Conservation (phyloP, 768 basidiomycete species). For the Leccinum obscurum region DNA sequence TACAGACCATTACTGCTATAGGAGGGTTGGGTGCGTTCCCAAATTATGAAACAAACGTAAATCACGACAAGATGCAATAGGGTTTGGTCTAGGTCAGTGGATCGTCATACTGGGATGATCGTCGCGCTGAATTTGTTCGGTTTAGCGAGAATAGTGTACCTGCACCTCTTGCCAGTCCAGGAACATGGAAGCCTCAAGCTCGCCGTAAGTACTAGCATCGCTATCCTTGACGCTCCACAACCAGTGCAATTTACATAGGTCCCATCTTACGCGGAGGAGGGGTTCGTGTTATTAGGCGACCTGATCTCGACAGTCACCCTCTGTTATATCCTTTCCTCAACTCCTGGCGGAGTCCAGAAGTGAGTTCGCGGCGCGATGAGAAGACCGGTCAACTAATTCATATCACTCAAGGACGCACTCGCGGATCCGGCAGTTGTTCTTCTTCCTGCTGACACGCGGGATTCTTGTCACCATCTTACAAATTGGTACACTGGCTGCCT, state of each 20-base stretch:
- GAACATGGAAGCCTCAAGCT: not conserved
- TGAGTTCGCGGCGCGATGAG: not conserved
- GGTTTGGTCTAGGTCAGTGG: conserved; percentile 8
- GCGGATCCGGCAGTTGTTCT: conserved; percentile 10
- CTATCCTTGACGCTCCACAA: too few species aligned
- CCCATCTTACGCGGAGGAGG: too few species aligned
- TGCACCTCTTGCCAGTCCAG: not conserved
- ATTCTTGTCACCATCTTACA: conserved; percentile 17
- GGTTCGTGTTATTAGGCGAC: conserved; percentile 8
- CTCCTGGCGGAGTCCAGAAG: conserved; percentile 7
- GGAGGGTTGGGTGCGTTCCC: conserved; percentile 6
- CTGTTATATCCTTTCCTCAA: conserved; percentile 15
- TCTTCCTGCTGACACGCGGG: conserved; percentile 17
- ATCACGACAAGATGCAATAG: not conserved
- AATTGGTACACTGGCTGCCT: not conserved
- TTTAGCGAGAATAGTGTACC: conserved; percentile 2
- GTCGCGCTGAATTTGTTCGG: not conserved
- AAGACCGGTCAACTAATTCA: not conserved
- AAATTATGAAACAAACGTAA: not conserved
- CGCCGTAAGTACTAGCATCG: not conserved
- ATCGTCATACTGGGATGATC: not conserved
- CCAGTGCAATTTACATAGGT: too few species aligned
- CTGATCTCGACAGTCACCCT: conserved; percentile 9
- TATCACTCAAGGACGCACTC: conserved; percentile 8
- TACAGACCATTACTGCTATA: conserved; percentile 3